Base-by-base conservation (phyloP, 176 grass and related monocot species). In the Bolboschoenus planiculmis region DNA sequence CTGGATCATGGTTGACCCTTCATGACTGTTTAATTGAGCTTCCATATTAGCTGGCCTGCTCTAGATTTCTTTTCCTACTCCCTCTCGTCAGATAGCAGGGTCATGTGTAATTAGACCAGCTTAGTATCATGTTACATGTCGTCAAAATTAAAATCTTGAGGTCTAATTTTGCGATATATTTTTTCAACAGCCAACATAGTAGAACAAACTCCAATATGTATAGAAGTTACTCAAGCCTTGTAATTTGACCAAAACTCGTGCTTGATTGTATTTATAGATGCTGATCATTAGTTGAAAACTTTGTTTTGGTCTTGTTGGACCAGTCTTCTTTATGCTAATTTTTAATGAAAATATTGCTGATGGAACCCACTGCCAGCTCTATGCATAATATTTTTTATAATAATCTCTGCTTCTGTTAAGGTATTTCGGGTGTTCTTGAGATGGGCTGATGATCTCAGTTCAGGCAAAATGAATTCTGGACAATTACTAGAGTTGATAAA, bases 371-470 rank as follows among this genome's bases (percentile, higher is more conserved):
- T 53, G n/a, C 42, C 48, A 80, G n/a, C 10, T 61, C 26, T 37
- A 20, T 5, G 14, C 13, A 4, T 26, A 15, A 43, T 71, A n/a
- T 24, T 60, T 59, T n/a, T 51, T 46, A 80, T 62, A 21, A 27
- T 33, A 62, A 14, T 23, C 3, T 53, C 72, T 33, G 18, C 20
- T 37, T 51, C 26, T 47, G 7, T 51, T 21, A 54, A 88, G 86
- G 82, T 88, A 27, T 84, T 88, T 63, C 58, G 13, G 44, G 86
- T 88, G 36, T 79, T 88, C 61, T 44, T 88, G 82, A 88, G 61
- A 80, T 88, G 86, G 82, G 73, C 74, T 81, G 62, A 88, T 84
- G 86, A 88, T 81, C 46, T 88, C 42, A 84, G 58, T 40, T 71
- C 86, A 48, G 81, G 81, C 78, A 47, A 58, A 60, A 82, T 84